Evolutionary conservation across 2,329 filamentous ascomycete species (phyloP), one percentile per base, ranked within the genome.

Genomic region (Sporothrix schenckii): DNA sequence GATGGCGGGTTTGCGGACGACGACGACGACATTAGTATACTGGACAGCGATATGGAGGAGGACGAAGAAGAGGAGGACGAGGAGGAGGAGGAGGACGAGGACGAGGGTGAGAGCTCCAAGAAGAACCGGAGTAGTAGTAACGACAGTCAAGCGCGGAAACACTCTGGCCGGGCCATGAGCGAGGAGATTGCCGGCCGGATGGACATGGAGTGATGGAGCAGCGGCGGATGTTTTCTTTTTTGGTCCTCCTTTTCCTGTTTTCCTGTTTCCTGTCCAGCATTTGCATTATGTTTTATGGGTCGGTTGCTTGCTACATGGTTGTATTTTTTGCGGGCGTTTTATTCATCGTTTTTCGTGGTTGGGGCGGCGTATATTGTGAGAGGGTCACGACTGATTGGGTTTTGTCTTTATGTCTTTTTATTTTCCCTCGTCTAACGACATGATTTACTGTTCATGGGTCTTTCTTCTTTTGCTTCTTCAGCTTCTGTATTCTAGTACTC

Each of bases 181-280:
- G 88, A 90, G 77, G 88, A 90, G 72, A 83, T 90, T 61, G 87
- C 86, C 41, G 83, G 83, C 4, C 81, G 83, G 24, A 89, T 90
- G 87, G 88, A 90, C 76, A 85, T 90, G 74, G 88, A 83, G 78
- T 73, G 69, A 67, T 52, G 3, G 44, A 19, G 34, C n/a, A n/a
- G 56, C 1, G n/a, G 10, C 16, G 0, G 44, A 3, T 6, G 5
- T 16, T 49, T 3, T 16, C 2, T 53, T 27, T 47, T 39, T 24
- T 41, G 16, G 6, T 50, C 49, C 10, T 21, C 1, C 24, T 39
- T 53, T 34, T 24, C 14, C 13, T 27, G 10, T 39, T 27, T 14
- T 41, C 30, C 34, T 39, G 21, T 27, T 44, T 69, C 63, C 34
- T 56, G 47, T 58, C 19, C 10, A 53, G 63, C 41, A 19, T 44